Percentiles rank a stretch among this genome's conserved stretches.
Conservation (phyloP, 371 early-diverging fungal genomes). For the Batrachochytrium dendrobatidis region DNA sequence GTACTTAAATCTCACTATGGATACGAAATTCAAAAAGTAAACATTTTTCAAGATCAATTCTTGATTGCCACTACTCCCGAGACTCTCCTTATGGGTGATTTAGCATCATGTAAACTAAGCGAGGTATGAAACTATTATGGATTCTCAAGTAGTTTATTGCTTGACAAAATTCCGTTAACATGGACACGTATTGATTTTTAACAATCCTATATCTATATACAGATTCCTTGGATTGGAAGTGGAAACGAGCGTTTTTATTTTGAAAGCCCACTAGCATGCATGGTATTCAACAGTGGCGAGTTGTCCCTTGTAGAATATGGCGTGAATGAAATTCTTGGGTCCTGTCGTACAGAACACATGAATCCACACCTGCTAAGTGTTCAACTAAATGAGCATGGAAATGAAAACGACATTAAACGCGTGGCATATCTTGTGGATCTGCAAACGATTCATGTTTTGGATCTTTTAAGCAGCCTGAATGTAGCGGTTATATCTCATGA, state of each 20-base stretch:
- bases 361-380: conserved; percentile 50
- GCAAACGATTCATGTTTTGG: conserved; percentile 45
- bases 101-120: conserved; percentile 41
- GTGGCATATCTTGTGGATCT: conserved; percentile 48
- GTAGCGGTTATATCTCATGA: conserved; percentile 44
- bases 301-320: conserved; percentile 51
- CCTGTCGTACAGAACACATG: conserved; percentile 50
- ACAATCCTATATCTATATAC: no score
- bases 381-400: conserved; percentile 42
- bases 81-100: conserved; percentile 49
- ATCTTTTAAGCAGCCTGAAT: conserved; percentile 27
- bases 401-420: conserved; percentile 35
- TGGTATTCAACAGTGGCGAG: conserved; percentile 55
- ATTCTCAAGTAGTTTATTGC: conserved; percentile 6
- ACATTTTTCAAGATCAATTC: conserved; percentile 53
- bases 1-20: conserved; percentile 50
- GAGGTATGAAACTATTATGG: conserved; percentile 39
- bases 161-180: neutral
- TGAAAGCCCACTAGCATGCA: conserved; percentile 45
- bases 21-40: conserved; percentile 48
- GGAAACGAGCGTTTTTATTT: conserved; percentile 48
- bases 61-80: conserved; percentile 48
- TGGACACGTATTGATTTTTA: no score
- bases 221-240: conserved; percentile 45
- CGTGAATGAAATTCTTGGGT: conserved; percentile 47